Conservation (phyloP, 2,329 filamentous ascomycete species). For the Gliomastix tumulicola region DNA sequence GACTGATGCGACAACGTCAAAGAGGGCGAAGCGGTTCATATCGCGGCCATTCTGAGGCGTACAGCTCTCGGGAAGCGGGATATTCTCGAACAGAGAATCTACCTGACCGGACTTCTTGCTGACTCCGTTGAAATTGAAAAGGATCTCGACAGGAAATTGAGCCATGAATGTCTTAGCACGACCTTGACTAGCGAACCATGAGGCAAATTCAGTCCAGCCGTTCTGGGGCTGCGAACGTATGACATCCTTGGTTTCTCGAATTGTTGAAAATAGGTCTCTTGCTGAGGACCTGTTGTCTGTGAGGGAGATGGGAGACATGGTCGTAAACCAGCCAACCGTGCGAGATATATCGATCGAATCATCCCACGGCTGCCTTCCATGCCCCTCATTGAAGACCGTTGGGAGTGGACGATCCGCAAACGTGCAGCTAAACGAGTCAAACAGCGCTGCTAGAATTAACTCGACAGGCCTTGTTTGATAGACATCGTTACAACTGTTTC, state of each 20-base stretch:
- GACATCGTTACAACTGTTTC: constrained; percentile 19
- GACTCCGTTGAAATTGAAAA: constrained; percentile 13
- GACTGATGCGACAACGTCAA: constrained; percentile 6
- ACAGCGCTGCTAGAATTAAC: constrained; percentile 20
- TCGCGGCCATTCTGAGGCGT: not conserved
- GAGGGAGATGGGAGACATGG: constrained; percentile 19
- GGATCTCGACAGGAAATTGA: constrained; percentile 22
- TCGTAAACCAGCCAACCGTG: constrained; percentile 31
- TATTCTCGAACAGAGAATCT: not conserved
- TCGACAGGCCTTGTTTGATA: constrained; percentile 24
- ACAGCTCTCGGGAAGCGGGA: not conserved
- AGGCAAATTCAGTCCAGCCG: constrained; percentile 12
- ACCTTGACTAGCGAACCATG: constrained; percentile 10
- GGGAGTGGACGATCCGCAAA: constrained; percentile 20
- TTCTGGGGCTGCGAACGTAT: constrained; percentile 8
- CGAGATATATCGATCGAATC: constrained; percentile 21
- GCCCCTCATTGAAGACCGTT: constrained; percentile 22
- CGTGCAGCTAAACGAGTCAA: constrained; percentile 14
- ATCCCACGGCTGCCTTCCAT: constrained; percentile 26
- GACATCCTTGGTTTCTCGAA: constrained; percentile 12
- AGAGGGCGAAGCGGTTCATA: constrained; percentile 2
- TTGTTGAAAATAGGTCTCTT: constrained; percentile 8
- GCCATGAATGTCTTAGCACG: constrained; percentile 2
- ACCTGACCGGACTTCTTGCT: constrained; percentile 11
- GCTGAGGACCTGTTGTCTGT: constrained; percentile 18